A percentile compares a stretch with the other conserved stretches of the same genome.
Conservation (phyloP, 805 yeast genomes). For the Monosporozyma unispora region DNA sequence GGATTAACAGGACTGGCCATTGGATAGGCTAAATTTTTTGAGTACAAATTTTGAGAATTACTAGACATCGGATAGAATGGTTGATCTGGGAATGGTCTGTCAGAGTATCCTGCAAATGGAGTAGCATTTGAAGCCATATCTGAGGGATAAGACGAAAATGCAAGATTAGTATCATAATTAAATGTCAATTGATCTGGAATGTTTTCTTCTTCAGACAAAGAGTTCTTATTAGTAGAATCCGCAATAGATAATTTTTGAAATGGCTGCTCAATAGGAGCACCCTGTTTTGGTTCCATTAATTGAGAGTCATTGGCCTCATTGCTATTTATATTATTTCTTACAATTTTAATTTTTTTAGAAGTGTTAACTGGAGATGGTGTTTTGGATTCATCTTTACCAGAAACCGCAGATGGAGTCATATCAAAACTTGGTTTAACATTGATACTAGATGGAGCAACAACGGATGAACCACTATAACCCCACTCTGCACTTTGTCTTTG, state of each 20-base stretch:
- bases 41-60: not conserved
- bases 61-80: not conserved
- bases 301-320: not conserved
- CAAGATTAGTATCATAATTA: not conserved
- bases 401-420: not conserved
- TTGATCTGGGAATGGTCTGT: not conserved
- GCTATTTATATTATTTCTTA: not conserved
- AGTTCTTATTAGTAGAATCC: not conserved
- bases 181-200: not conserved
- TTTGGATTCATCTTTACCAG: not conserved
- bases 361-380: not conserved
- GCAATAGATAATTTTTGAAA: not conserved
- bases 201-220: not conserved
- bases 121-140: not conserved
- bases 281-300: not conserved
- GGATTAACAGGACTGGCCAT: not conserved
- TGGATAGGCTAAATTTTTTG: not conserved
- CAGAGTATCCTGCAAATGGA: not conserved
- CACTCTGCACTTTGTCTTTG: constrained; percentile 5
- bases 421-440: constrained; percentile 18
- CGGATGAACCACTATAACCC: constrained; percentile 30
- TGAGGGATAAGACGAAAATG: not conserved
- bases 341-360: not conserved
- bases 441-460: constrained; percentile 22
- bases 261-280: not conserved